phyloP scores from a whole-genome alignment of 257 asterid genomes.

The Penstemon newberryi region DNA sequence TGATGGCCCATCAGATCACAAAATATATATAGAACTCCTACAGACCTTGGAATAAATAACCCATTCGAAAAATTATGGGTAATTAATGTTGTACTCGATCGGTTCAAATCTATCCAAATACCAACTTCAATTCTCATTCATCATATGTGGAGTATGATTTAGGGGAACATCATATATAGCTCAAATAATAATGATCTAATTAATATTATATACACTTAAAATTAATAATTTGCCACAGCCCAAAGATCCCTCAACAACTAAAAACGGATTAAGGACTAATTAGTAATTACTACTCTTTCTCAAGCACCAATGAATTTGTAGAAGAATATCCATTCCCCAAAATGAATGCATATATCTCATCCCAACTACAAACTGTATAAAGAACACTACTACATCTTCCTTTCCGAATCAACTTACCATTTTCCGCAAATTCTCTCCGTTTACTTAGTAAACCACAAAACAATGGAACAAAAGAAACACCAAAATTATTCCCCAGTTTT shows the following conservation, averaged over 20 bases:
- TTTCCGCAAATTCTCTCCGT: constrained; percentile 44
- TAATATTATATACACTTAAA: too few species aligned
- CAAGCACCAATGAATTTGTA: constrained; percentile 11
- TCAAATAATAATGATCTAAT: too few species aligned
- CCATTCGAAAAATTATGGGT: too few species aligned
- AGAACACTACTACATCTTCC: constrained; percentile 47
- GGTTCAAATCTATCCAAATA: too few species aligned
- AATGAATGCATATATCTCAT: constrained; percentile 55
- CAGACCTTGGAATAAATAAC: too few species aligned
- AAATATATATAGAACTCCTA: too few species aligned
- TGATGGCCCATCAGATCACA: too few species aligned
- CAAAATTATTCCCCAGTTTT: constrained; percentile 48
- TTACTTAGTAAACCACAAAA: constrained; percentile 51
- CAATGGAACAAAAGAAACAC: constrained; percentile 52
- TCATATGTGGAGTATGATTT: too few species aligned
- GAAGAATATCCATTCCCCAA: constrained; percentile 40
- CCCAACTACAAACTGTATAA: constrained; percentile 66
- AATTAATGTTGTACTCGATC: too few species aligned
- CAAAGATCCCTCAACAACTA: neutral
- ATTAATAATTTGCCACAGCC: neutral
- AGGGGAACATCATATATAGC: too few species aligned
- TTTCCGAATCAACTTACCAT: constrained; percentile 26
- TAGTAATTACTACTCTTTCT: neutral
- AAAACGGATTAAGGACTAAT: constrained; percentile 8
- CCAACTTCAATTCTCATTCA: too few species aligned